A percentile compares a stretch with the other conserved stretches of the same genome.
Evolutionary conservation across 2,329 filamentous ascomycete genomes (phyloP).

Genomic region (Hypoxylon sp.): DNA sequence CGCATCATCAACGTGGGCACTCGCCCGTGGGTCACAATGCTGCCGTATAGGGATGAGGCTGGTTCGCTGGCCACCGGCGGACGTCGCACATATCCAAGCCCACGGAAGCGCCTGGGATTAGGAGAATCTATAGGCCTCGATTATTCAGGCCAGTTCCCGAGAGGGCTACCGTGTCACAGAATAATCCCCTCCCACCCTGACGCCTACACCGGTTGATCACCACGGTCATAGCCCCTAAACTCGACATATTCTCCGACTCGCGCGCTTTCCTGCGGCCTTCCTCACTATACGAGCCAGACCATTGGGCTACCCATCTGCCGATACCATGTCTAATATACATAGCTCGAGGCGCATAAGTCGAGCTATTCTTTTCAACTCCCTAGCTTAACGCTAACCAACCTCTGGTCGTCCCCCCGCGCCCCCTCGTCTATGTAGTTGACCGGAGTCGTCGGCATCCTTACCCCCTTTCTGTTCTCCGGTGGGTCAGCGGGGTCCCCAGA

Average conservation of each 20-base stretch:
- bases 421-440: conserved; percentile 20
- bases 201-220: conserved; percentile 28
- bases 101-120: not conserved
- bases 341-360: conserved; percentile 19
- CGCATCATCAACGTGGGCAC: conserved; percentile 19
- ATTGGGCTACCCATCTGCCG: conserved; percentile 42
- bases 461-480: conserved; percentile 21
- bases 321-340: conserved; percentile 30
- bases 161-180: conserved; percentile 28
- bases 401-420: conserved; percentile 21
- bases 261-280: conserved; percentile 17
- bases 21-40: not conserved
- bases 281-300: conserved; percentile 26
- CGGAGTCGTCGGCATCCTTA: conserved; percentile 18
- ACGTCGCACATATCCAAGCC: not conserved
- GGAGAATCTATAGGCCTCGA: conserved; percentile 23
- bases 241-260: conserved; percentile 34
- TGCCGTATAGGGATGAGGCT: conserved; percentile 9
- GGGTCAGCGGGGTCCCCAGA: conserved; percentile 34
- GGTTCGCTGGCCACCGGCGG: conserved; percentile 9
- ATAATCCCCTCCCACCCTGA: conserved; percentile 4
- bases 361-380: conserved; percentile 29
- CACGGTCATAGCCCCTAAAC: conserved; percentile 32
- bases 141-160: conserved; percentile 25
- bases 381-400: conserved; percentile 24